phyloP scores from a whole-genome alignment of 805 yeast genomes.

The Candida patagonica region DNA sequence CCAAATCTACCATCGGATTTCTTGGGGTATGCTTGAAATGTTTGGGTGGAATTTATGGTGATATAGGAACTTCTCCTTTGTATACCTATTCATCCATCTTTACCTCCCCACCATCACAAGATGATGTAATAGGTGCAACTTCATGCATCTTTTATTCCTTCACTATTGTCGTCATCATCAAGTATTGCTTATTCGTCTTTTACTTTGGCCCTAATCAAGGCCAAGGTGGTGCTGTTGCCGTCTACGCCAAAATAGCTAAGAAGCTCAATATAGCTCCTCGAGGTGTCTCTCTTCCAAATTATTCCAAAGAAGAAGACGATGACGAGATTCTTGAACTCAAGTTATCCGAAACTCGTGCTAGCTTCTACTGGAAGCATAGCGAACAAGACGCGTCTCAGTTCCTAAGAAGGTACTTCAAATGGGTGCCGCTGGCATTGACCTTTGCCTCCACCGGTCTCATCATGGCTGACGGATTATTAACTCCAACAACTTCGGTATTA shows the following conservation, averaged over 20 bases:
- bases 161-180: constrained; percentile 42
- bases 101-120: constrained; percentile 27
- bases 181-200: constrained; percentile 43
- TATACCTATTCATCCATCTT: constrained; percentile 38
- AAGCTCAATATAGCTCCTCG: constrained; percentile 28
- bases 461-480: constrained; percentile 49
- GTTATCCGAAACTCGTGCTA: neutral
- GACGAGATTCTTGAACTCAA: neutral
- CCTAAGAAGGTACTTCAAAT: neutral
- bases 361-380: neutral
- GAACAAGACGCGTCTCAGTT: neutral
- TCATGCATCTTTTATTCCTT: constrained; percentile 49
- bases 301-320: neutral
- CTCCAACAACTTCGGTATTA: constrained; percentile 56
- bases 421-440: neutral
- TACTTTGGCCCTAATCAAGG: constrained; percentile 45
- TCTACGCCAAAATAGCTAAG: constrained; percentile 48
- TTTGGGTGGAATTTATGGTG: constrained; percentile 57
- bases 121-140: constrained; percentile 40
- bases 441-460: constrained; percentile 32
- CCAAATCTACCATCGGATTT: too few relatives aligned
- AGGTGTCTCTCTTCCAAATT: neutral
- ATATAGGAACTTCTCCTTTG: constrained; percentile 53
- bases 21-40: constrained; percentile 24
- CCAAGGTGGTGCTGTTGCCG: constrained; percentile 59